Percentiles rank a stretch among this genome's conserved stretches.
Conservation (phyloP, 169 alveolate genomes). For the Babesia ovis region DNA sequence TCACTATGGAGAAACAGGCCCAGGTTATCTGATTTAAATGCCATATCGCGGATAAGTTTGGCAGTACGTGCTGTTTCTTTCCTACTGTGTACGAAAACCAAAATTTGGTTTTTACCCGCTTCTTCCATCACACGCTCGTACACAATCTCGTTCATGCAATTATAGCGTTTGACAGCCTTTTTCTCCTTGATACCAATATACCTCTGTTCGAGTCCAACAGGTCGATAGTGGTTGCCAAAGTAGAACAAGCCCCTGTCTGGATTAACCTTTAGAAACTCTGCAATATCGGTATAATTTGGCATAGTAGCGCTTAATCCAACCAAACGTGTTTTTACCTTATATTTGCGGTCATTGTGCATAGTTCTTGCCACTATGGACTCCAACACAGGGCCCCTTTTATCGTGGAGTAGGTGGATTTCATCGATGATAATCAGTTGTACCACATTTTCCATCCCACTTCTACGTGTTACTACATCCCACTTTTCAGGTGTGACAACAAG, state of each 20-base stretch:
- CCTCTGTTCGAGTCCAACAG: conserved; percentile 96
- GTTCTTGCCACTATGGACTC: conserved; percentile 99
- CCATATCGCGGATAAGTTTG: conserved; percentile 88
- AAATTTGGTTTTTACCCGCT: conserved; percentile 90
- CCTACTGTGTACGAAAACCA: conserved; percentile 98
- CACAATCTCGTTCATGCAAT: conserved; percentile 93
- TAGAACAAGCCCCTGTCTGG: conserved; percentile 89
- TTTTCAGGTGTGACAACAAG: conserved; percentile 99
- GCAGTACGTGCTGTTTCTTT: conserved; percentile 98
- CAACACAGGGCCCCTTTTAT: conserved; percentile 98
- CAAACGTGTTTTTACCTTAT: conserved; percentile 64
- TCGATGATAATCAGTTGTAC: conserved; percentile 96
- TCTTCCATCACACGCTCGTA: conserved; percentile 89
- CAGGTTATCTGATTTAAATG: conserved; percentile 85
- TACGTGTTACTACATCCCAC: conserved; percentile 99
- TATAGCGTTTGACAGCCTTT: conserved; percentile 93
- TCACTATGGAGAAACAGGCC: conserved; percentile 85
- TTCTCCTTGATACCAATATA: conserved; percentile 98
- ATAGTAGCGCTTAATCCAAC: conserved; percentile 99
- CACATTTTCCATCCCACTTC: conserved; percentile 92
- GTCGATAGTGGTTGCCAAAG: conserved; percentile 96
- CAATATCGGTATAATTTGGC: conserved; percentile 99
- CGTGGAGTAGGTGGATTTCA: conserved; percentile 99
- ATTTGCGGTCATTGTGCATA: conserved; percentile 67
- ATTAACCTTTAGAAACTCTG: conserved; percentile 93